Conservation (phyloP, 73 alveolate genomes). For the Halteria grandinella region DNA sequence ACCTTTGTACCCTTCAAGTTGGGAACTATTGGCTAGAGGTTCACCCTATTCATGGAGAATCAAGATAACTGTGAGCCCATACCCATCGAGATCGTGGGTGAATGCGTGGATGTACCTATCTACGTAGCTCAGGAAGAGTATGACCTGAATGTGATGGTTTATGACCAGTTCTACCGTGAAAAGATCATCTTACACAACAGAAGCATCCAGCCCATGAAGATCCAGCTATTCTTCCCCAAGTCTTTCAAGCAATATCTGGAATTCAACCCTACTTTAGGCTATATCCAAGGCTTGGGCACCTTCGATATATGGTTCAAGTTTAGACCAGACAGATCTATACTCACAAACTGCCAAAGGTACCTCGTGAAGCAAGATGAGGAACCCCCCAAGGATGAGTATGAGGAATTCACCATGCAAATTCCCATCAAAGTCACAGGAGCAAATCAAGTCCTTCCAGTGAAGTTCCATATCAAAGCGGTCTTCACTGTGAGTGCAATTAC, state of each 20-base stretch:
- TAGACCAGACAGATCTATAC: constrained; percentile 84
- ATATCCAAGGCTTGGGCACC: constrained; percentile 89
- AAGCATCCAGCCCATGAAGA: constrained; percentile 89
- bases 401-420: constrained; percentile 54
- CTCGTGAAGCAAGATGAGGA: constrained; percentile 57
- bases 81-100: constrained; percentile 75
- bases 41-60: constrained; percentile 84
- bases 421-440: constrained; percentile 93
- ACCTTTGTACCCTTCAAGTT: constrained; percentile 86
- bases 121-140: constrained; percentile 90
- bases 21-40: constrained; percentile 72
- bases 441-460: constrained; percentile 87
- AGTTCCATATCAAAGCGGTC: constrained; percentile 64
- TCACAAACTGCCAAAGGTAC: constrained; percentile 67
- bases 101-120: constrained; percentile 96
- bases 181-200: constrained; percentile 90
- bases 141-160: constrained; percentile 87
- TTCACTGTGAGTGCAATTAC: constrained; percentile 78
- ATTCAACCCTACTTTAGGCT: constrained; percentile 96
- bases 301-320: constrained; percentile 96
- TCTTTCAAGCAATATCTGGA: constrained; percentile 91
- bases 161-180: constrained; percentile 94
- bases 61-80: constrained; percentile 77
- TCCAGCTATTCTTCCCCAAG: constrained; percentile 89
- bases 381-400: constrained; percentile 63